A percentile compares a stretch with the other conserved stretches of the same genome.
Evolutionary conservation across 2,329 filamentous ascomycete species (phyloP).

Genomic region (Chrysoporthe austroafricana): DNA sequence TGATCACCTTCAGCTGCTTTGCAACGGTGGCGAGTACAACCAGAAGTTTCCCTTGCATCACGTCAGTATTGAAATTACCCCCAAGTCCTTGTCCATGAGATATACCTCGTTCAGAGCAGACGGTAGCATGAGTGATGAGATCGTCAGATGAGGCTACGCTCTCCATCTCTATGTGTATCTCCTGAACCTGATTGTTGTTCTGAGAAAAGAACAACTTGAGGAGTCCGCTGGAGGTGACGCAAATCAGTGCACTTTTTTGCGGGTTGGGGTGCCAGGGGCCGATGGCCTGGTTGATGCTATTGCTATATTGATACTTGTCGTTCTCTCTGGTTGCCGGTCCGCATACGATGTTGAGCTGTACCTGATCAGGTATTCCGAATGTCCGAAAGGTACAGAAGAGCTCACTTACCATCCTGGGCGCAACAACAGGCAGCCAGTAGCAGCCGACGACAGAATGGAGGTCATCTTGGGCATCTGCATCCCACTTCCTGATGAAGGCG

Average conservation of each 20-base stretch:
- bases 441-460: constrained; percentile 78
- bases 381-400: neutral
- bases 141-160: constrained; percentile 73
- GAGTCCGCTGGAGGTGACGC: constrained; percentile 73
- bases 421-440: constrained; percentile 76
- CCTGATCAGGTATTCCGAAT: neutral
- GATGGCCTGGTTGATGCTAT: constrained; percentile 65
- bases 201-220: constrained; percentile 80
- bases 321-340: constrained; percentile 68
- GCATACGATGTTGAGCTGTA: constrained; percentile 52
- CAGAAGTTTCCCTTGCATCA: constrained; percentile 54
- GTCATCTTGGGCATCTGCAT: constrained; percentile 73
- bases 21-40: constrained; percentile 71
- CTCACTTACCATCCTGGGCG: neutral
- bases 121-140: constrained; percentile 77
- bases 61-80: constrained; percentile 35
- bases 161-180: constrained; percentile 75
- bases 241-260: constrained; percentile 74
- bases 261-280: constrained; percentile 75
- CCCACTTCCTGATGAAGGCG: constrained; percentile 59
- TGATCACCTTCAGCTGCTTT: constrained; percentile 74
- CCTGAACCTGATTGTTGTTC: constrained; percentile 71
- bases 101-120: constrained; percentile 75
- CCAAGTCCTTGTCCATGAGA: neutral
- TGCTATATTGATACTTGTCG: constrained; percentile 70